These are phyloP conservation scores for Kodamaea suecica DNA, from an alignment of 1,139 yeast genomes.

Conservation along the genomic window DNA sequence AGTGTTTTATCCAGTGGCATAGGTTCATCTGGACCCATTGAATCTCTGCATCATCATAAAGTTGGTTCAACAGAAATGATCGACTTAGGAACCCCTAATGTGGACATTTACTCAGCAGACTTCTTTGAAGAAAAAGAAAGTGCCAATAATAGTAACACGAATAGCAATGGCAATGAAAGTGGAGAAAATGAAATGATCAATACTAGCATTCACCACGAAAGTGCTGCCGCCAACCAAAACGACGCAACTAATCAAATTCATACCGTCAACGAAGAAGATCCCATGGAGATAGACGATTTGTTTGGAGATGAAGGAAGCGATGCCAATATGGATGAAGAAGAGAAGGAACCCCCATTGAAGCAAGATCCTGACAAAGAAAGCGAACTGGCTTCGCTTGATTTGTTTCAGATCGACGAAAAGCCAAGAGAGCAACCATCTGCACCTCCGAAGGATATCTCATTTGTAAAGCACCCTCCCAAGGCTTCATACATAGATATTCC, in stretches of 20 bases:
- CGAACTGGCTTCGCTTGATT: not conserved
- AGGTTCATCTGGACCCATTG: constrained; percentile 22
- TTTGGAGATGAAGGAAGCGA: constrained; percentile 30
- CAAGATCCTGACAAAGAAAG: too few relatives aligned
- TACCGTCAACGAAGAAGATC: constrained; percentile 16
- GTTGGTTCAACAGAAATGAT: constrained; percentile 12
- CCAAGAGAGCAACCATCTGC: too few relatives aligned
- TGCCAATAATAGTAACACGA: constrained; percentile 5
- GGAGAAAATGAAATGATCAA: constrained; percentile 10
- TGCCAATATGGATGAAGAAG: constrained; percentile 4
- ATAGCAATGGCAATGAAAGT: too few relatives aligned
- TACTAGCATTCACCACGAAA: not conserved
- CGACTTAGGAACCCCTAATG: constrained; percentile 18
- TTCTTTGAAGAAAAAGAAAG: constrained; percentile 12
- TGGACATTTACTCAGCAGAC: constrained; percentile 8
- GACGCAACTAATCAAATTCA: not conserved
- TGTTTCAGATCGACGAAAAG: not conserved
- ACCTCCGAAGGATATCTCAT: not conserved
- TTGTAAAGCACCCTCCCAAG: constrained; percentile 3
- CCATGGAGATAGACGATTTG: constrained; percentile 39
- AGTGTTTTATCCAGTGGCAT: constrained; percentile 23
- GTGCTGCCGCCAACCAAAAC: constrained; percentile 2
- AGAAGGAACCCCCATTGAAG: constrained; percentile 3
- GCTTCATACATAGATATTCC: constrained; percentile 49
- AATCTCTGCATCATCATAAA: constrained; percentile 12